These are phyloP conservation scores for Globisporangium mamillatum DNA, from an alignment of 352 stramenopile species.

Conservation along the genomic window DNA sequence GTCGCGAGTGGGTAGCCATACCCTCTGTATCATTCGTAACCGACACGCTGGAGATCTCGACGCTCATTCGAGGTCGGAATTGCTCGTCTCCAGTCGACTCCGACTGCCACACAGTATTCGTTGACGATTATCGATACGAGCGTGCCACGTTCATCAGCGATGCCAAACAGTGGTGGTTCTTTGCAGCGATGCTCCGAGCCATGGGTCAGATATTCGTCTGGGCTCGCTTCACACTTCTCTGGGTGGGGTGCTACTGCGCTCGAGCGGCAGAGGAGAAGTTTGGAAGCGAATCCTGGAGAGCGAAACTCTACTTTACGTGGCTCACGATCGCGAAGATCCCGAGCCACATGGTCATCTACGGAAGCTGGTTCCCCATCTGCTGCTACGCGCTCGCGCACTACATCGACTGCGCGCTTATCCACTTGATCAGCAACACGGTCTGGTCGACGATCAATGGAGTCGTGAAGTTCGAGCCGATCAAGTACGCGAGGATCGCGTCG, in stretches of 20 bases:
- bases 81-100: neutral
- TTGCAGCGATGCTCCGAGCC: conserved; percentile 28
- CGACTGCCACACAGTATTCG: conserved; percentile 13
- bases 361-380: conserved; percentile 32
- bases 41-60: conserved; percentile 30
- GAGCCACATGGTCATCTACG: conserved; percentile 34
- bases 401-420: conserved; percentile 23
- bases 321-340: conserved; percentile 26
- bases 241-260: conserved; percentile 19
- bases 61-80: conserved; percentile 28
- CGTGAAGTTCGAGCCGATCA: conserved; percentile 17
- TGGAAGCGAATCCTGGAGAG: neutral
- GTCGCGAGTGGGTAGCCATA: conserved; percentile 13
- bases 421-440: conserved; percentile 21
- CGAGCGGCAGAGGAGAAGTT: conserved; percentile 15
- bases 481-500: conserved; percentile 18
- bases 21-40: neutral
- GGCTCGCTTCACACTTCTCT: conserved; percentile 31
- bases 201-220: conserved; percentile 40
- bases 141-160: conserved; percentile 35
- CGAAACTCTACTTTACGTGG: conserved; percentile 8
- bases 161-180: conserved; percentile 26
- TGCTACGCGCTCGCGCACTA: conserved; percentile 28
- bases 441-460: conserved; percentile 25
- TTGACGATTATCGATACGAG: conserved; percentile 62